Base-by-base conservation (phyloP, 1,284 basidiomycete species). In the Xerocomus amazonicus region DNA sequence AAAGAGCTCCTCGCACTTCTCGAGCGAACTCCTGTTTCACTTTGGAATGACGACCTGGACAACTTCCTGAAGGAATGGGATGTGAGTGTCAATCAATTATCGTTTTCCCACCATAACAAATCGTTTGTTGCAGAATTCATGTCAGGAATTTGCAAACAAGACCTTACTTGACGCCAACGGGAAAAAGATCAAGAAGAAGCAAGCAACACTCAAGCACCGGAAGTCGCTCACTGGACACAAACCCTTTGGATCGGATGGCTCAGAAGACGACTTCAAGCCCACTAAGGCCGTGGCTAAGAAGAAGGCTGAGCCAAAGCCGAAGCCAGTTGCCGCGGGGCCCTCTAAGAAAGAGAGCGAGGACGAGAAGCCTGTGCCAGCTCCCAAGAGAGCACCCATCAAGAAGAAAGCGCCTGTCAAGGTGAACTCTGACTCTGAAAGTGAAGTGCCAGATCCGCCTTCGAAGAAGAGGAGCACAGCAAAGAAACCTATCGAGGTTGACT, bases 21-120 rank as follows among this genome's bases (percentile, higher is more conserved):
- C 34, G 82, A 87, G 59, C 83, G 87, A 51, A 83, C 84, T 2
- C 91, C 94, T 0, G 83, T 84, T 57, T 82, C 90, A 59, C 76
- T 99, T 55, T 99, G 97, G 97, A 90, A 91, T 62, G 76, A 78
- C 12, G 97, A 99, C 62, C 76, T 99, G 23, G 89, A 95, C 61
- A 71, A 69, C 27, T 97, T 99, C 77, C 67, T 93, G 36, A 77
- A 72, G 36, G 84, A 89, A 61, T 98, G 93, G 92, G 80, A 91
- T 69, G 92, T 89, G 54, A 56, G 85, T 41, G 45, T 9, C 38
- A 23, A 39, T 14, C 23, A n/a, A 36, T 28, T 33, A 16, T 47
- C 39, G 48, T 53, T 38, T 29, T 29, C 14, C 26, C 9, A 12
- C 37, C 4, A 42, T 39, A 31, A 31, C 44, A 48, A 59, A 35